Base-by-base conservation (phyloP, 148 eudicot genomes). In the Chenopodium formosanum region DNA sequence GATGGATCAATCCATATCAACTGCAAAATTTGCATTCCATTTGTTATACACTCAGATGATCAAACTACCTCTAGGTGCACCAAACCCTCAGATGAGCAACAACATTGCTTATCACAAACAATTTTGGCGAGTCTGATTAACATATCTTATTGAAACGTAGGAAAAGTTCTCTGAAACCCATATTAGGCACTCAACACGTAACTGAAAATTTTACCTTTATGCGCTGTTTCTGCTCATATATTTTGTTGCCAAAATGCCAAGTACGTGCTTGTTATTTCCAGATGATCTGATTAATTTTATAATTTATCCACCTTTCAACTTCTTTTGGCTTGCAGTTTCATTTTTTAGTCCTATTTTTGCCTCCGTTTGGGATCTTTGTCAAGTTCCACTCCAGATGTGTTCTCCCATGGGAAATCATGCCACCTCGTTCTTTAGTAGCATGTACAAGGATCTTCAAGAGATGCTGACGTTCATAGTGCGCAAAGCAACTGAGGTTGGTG, bases 371-470 rank as follows among this genome's bases (percentile, higher is more conserved):
- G 69, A 79, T 25, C 75, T 85, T 50, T 85, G 66, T 63, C 56
- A 67, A 44, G 58, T 85, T 78, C 82, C 84, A 8, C 48, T 85
- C 40, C 78, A 79, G 66, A 74, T 94, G 12, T 93, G 86, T 82
- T 88, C 94, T 86, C 86, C 94, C 12, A 65, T 93, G 78, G 86
- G 82, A 58, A 85, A 83, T 83, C 84, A 89, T 65, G 66, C 84
- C 72, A 83, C 85, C 23, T 87, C 79, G 67, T 50, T 85, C 25
- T 87, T 74, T 58, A 52, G 78, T 81, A 83, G 56, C 62, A 48
- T 86, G 22, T 91, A 87, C 56, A 82, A 89, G 46, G 64, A 87
- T 75, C 78, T 91, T 65, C 85, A 78, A 79, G 88, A 65, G 34
- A 23, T 58, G 64, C 66, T 85, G 82, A 78, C 69, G 77, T 69